Conservation (phyloP, 164 flowering plant species). For the Chloranthus sessilifolius region DNA sequence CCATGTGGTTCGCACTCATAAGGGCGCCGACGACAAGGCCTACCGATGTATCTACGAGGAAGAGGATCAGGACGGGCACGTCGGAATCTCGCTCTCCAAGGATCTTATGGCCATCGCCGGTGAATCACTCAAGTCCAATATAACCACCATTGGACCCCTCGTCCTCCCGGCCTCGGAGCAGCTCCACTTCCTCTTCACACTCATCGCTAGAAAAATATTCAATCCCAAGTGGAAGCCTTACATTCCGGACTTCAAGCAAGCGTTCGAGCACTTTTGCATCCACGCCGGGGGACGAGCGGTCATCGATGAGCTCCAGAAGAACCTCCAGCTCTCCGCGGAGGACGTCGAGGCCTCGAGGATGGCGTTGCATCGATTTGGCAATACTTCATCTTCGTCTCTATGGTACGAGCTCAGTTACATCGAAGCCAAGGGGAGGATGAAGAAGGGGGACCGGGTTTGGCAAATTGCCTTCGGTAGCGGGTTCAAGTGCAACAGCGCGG, state of each 20-base stretch:
- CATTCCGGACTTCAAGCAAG: constrained; percentile 23
- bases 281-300: constrained; percentile 40
- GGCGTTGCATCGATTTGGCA: constrained; percentile 36
- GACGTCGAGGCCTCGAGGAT: constrained; percentile 36
- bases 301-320: constrained; percentile 25
- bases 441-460: constrained; percentile 28
- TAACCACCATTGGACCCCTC: constrained; percentile 15
- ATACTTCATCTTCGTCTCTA: constrained; percentile 31
- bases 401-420: constrained; percentile 38
- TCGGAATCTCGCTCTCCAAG: constrained; percentile 13
- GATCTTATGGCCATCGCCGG: constrained; percentile 17
- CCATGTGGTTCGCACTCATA: constrained; percentile 20
- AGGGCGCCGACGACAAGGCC: constrained; percentile 15
- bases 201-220: constrained; percentile 12
- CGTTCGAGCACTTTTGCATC: constrained; percentile 38
- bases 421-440: constrained; percentile 35
- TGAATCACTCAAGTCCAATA: constrained; percentile 11
- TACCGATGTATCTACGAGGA: constrained; percentile 15
- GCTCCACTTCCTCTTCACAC: constrained; percentile 12
- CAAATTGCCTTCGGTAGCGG: constrained; percentile 32
- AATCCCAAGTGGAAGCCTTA: constrained; percentile 16
- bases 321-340: constrained; percentile 20
- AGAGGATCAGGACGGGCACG: constrained; percentile 10
- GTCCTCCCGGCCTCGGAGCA: constrained; percentile 15
- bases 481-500: constrained; percentile 32